Evolutionary conservation across 805 yeast species (phyloP), one percentile per base, ranked within the genome.

Genomic region (Schizosaccharomyces lindneri): DNA sequence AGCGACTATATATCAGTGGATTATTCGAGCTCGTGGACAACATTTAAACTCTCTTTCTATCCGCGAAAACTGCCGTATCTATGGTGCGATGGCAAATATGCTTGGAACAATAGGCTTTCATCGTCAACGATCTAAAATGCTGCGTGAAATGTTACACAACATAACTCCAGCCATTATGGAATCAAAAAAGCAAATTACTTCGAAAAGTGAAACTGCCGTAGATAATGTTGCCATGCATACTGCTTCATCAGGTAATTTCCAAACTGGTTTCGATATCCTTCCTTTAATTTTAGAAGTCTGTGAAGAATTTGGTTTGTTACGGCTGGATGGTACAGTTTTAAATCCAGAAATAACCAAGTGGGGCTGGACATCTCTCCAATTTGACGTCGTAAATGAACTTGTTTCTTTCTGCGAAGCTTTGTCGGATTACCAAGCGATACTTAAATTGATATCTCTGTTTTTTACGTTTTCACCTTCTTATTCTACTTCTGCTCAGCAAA

Each of bases 111-210:
- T 87, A 59, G 81, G 81, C 0, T 75, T 84, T 67, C 62, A 68
- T 11, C 75, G 97, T 64, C 89, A 88, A 66, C 76, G 81, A 65
- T 80, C 85, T 0, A 81, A 89, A 64, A 76, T 85, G 48, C 70
- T 87, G 3, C 77, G 88, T 57, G 78, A 81, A n/a, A 71, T 88
- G 39, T 71, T 89, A 31, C 76, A 78, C 5, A 72, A 79, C 27
- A 48, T 68, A 41, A 61, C 66, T 4, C 69, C 71, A n/a, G 59
- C 63, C 29, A 62, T 68, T 21, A 51, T 67, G 21, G 63, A 63
- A 46, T 65, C 68, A 4, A 64, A 66, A 19, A 62, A 62, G n/a
- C 32, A 41, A 19, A 61, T 48, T 57, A 65, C 65, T 7, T 65
- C 64, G 15, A 64, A 59, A 21, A 55, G 31, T 17, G 65, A 65